Percentiles rank a stretch among this genome's conserved stretches.
Evolutionary conservation across 75 land plant genomes (phyloP).

Genomic region (Pinus albicaulis): DNA sequence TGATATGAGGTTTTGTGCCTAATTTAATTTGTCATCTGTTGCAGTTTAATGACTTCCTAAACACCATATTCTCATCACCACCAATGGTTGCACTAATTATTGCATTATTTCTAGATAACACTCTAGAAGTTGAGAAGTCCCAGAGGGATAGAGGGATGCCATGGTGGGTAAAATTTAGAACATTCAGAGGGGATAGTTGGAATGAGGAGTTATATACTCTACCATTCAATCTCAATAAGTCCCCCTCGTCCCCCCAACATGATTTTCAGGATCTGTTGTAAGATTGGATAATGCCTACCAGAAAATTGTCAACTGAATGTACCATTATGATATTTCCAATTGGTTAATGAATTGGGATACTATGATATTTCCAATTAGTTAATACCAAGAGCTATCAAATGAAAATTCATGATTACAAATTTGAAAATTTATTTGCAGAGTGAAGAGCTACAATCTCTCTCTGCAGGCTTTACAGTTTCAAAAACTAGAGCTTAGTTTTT

Average conservation of each 20-base stretch:
- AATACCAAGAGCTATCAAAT: no score
- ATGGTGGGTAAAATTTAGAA: constrained; percentile 98
- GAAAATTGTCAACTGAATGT: constrained; percentile 1
- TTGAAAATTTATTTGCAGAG: no score
- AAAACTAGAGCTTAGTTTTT: background rate
- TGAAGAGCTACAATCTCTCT: no score
- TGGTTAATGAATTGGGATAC: background rate
- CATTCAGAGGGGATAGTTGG: constrained; percentile 85
- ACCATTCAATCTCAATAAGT: constrained; percentile 85
- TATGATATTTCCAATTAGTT: no score
- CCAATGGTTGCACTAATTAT: constrained; percentile 71
- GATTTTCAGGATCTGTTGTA: background rate
- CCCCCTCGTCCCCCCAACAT: constrained; percentile 82
- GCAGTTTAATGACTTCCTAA: constrained; percentile 90
- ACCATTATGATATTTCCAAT: background rate
- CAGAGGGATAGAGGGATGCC: constrained; percentile 88
- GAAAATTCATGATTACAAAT: no score
- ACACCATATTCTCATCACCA: constrained; percentile 79
- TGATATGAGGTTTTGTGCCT: background rate
- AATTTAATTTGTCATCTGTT: background rate
- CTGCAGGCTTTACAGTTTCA: no score
- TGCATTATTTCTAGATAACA: constrained; percentile 82
- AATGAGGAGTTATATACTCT: constrained; percentile 89
- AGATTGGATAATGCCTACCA: background rate
- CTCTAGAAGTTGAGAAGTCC: constrained; percentile 68